Base-by-base conservation (phyloP, 352 stramenopile species). In the Achlya hypogyna region DNA sequence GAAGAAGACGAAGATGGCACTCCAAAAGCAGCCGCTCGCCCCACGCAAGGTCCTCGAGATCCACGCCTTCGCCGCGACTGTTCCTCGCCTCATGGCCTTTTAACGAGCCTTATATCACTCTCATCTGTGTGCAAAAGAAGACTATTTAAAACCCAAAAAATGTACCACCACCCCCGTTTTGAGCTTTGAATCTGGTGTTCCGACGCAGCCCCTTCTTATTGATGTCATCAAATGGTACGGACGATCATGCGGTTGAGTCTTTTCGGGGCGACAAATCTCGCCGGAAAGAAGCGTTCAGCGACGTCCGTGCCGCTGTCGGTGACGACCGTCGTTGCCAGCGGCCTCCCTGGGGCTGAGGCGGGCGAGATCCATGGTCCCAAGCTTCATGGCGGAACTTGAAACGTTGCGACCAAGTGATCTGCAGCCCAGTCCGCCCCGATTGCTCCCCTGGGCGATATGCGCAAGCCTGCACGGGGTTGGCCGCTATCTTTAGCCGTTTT, bases 71-170 rank as follows among this genome's bases (percentile, higher is more conserved):
- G 49, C 8, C 31, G 49, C 49, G 31, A 56, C 49, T 10, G n/a
- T 56, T 12, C 49, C 49, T 10, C 8, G 49, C 25, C 31, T 56
- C 12, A 20, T 16, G 14, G 16, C 2, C 49, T 56, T 38, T n/a
- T 56, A 56, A 56, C 12, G 25, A 56, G 3, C 10, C 18, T 49
- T 22, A 20, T 49, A 49, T 49, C 49, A 56, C 38, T 45, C 38
- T 45, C 14, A 45, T 45, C 12, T 45, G 38, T 18, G 6, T 45
- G 31, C 16, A 56, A 12, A 22, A 56, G 16, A 20, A 38, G 25
- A 56, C 49, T 56, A 56, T 56, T 56, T 56, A 56, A 56, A 56
- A 56, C 25, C 49, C 49, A 3, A 38, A 56, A 56, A 56, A 56
- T 56, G 49, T 22, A 56, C 12, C 49, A 10, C 20, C 25, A 12